Base-by-base conservation (phyloP, 352 stramenopile genomes). In the Phytopythium kandeliae region DNA sequence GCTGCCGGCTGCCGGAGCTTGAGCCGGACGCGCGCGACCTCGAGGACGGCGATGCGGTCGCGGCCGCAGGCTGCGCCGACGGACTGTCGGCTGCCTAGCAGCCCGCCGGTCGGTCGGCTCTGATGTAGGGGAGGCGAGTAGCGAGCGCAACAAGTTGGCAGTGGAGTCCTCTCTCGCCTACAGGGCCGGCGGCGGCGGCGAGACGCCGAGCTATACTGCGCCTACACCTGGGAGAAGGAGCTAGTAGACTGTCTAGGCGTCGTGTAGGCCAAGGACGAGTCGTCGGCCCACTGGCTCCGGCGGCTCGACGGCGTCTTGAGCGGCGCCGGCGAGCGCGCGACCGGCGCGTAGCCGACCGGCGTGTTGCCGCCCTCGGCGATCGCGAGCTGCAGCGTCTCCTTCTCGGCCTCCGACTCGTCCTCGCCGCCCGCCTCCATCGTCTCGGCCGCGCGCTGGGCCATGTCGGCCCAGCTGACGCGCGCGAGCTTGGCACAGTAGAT, bases 1-100 rank as follows among this genome's bases (percentile, higher is more conserved):
- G 87, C 64, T 97, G 86, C 46, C 81, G 89, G 31, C 55, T 88
- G 5, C 22, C 60, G 16, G 78, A 92, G 51, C 68, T 85, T 16
- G 78, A 92, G 51, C 68, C 85, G 43, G 56, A 69, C 22, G 53
- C 53, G 13, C 43, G 49, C 1, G 30, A 52, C 37, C 28, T 42
- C 2, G 63, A 69, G 5, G 60, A 65, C 30, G 59, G 71, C 0
- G 17, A 51, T 9, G 55, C 31, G 4, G 31, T 4, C 40, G n/a
- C 15, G 60, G 36, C 21, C 0, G 4, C 22, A n/a, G 26, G 22
- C 15, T n/a, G 13, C 22, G 17, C 40, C 15, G 15, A 24, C 15
- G 8, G 9, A 2, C 13, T 31, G 15, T 46, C 40, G 12, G 15
- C 19, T 15, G 40, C 40, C 15, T 46, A 46, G 40, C n/a, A n/a